Evolutionary conservation across 2,329 filamentous ascomycete species (phyloP).

Genomic region (Calonectria henricotiae): DNA sequence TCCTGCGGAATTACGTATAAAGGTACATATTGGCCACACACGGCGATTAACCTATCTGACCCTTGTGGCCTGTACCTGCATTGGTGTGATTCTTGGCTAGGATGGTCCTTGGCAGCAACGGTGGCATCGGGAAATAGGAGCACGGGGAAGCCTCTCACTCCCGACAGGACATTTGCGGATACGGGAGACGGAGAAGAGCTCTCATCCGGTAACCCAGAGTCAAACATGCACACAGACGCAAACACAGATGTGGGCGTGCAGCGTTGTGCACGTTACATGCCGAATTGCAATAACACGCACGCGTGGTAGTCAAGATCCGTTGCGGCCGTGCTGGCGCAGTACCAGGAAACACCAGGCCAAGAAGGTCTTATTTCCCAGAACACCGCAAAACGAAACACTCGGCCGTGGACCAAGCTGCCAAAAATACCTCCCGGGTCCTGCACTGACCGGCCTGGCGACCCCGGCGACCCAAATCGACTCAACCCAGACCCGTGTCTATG

Average conservation of each 20-base stretch:
- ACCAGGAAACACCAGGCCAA: slow-evolving; percentile 12
- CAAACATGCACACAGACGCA: slow-evolving; percentile 6
- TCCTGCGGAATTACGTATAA: too few relatives aligned
- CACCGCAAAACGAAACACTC: slow-evolving; percentile 35
- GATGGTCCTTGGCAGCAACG: slow-evolving; percentile 22
- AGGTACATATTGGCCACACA: too few relatives aligned
- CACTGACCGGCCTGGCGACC: not conserved
- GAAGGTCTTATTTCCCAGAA: slow-evolving; percentile 16
- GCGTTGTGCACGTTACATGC: slow-evolving; percentile 10
- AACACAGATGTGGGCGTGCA: not conserved
- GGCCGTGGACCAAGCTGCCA: slow-evolving; percentile 30
- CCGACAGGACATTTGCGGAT: not conserved
- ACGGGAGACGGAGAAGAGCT: not conserved
- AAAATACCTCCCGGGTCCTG: slow-evolving; percentile 31
- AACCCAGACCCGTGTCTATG: not conserved
- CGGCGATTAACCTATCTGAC: too few relatives aligned
- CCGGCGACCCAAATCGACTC: slow-evolving; percentile 10
- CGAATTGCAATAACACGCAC: not conserved
- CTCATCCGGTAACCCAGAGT: slow-evolving; percentile 9
- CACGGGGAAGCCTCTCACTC: slow-evolving; percentile 16
- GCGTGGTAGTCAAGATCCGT: not conserved
- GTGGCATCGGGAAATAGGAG: slow-evolving; percentile 34
- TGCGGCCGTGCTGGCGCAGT: not conserved
- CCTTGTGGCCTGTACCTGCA: slow-evolving; percentile 27
- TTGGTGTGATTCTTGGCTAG: slow-evolving; percentile 14